Evolutionary conservation across 371 early-diverging fungal genomes (phyloP).

Genomic region (Apophysomyces variabilis): DNA sequence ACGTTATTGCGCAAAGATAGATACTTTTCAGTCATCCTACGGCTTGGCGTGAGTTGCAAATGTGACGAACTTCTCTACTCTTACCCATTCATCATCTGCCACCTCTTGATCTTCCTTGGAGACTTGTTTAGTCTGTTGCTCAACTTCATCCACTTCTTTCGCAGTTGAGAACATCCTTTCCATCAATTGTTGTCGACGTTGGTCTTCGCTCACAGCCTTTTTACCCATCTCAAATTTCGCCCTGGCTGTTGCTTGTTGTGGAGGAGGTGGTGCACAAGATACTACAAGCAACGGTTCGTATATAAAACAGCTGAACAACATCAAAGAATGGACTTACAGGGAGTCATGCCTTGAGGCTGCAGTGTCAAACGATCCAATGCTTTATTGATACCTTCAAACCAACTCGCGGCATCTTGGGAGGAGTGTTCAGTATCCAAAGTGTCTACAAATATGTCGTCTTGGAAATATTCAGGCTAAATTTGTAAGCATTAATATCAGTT

Average conservation of each 20-base stretch:
- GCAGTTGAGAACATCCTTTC: slow-evolving; percentile 62
- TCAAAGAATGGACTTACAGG: slow-evolving; percentile 42
- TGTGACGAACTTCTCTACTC: neutral
- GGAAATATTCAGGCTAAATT: slow-evolving; percentile 76
- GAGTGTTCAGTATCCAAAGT: slow-evolving; percentile 63
- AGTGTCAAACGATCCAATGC: slow-evolving; percentile 44
- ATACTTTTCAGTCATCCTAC: neutral
- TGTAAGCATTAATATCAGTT: no score
- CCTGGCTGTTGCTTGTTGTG: slow-evolving; percentile 36
- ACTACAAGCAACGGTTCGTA: slow-evolving; percentile 20
- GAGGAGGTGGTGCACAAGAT: slow-evolving; percentile 52
- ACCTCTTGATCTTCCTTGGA: slow-evolving; percentile 41
- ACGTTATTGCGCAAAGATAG: neutral
- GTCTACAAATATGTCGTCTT: slow-evolving; percentile 83
- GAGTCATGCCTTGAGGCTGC: slow-evolving; percentile 63
- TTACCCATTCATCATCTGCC: slow-evolving; percentile 59
- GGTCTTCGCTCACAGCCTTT: slow-evolving; percentile 38
- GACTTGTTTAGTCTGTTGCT: slow-evolving; percentile 39
- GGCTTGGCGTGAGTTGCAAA: neutral
- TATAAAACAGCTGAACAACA: neutral
- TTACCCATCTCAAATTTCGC: slow-evolving; percentile 51
- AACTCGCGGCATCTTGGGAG: slow-evolving; percentile 54
- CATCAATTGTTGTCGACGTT: slow-evolving; percentile 56
- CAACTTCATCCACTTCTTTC: slow-evolving; percentile 40
- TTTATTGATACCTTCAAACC: slow-evolving; percentile 55